These are phyloP conservation scores for Penstemon barbatus DNA, from an alignment of 257 asterid genomes.

Conservation along the genomic window DNA sequence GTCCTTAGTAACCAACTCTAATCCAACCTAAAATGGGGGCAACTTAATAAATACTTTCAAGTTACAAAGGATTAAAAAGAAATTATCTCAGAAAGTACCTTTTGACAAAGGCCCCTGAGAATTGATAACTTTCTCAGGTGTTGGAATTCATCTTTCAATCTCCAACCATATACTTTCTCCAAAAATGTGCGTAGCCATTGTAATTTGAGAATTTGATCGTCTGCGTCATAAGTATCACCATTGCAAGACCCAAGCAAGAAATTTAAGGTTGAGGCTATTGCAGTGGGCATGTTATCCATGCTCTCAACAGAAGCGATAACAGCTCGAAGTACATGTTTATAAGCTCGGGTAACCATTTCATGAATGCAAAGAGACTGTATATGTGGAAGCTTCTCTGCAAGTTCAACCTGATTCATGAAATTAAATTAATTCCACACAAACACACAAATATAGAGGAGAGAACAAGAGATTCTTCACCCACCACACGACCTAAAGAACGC, in stretches of 20 bases:
- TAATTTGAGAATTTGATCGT: constrained; percentile 55
- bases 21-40: constrained; percentile 65
- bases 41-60: constrained; percentile 31
- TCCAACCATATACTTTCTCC: constrained; percentile 77
- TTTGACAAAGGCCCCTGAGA: constrained; percentile 94
- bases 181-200: constrained; percentile 72
- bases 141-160: constrained; percentile 65
- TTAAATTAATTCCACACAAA: constrained; percentile 24
- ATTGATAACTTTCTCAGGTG: constrained; percentile 76
- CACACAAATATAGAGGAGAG: not conserved
- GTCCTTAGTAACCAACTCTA: constrained; percentile 90
- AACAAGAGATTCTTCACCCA: constrained; percentile 43
- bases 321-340: constrained; percentile 84
- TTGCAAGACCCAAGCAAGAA: constrained; percentile 76
- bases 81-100: constrained; percentile 52
- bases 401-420: constrained; percentile 77
- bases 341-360: constrained; percentile 99
- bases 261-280: constrained; percentile 78
- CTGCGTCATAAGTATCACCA: constrained; percentile 36
- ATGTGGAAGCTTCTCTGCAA: constrained; percentile 95
- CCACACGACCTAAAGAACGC: constrained; percentile 97
- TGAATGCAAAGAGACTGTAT: constrained; percentile 96
- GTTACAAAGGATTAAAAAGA: constrained; percentile 24
- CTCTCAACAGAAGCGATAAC: constrained; percentile 81
- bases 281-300: constrained; percentile 57